Base-by-base conservation (phyloP, 1,284 basidiomycete species). In the Pseudozyma tsukubaensis region DNA sequence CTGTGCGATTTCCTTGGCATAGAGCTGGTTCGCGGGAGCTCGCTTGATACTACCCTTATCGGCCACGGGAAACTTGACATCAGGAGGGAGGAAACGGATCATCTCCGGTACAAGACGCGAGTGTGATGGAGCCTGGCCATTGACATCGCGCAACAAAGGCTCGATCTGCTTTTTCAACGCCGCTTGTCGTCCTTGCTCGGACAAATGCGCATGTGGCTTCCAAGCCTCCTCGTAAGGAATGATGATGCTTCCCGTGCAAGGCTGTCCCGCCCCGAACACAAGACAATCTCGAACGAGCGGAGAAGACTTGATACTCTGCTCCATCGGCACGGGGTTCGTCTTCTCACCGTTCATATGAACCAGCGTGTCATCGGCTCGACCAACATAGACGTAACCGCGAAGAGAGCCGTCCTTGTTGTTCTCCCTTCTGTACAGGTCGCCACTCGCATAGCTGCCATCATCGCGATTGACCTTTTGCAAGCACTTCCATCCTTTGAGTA, bases 321-420 rank as follows among this genome's bases (percentile, higher is more conserved):
- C 77, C 56, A 79, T 77, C 4, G 77, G 72, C 2, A 75, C 65
- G 0, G 77, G 76, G 49, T 77, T 76, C 34, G 76, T 76, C 67
- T 79, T 78, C 54, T 79, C 73, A 47, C 77, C 77, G n/a, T 66
- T 75, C 21, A 59, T 56, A 29, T 79, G 77, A 19, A 88, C 87
- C 3, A 89, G 85, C 0, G 89, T 89, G 69, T 90, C 90, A 72
- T 91, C 90, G 44, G 89, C 81, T 21, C 90, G 84, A 2, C 90
- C 90, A 43, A 89, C 85, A 59, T 89, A 89, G 69, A 88, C 88
- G 83, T 87, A 89, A 36, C 85, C 84, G 48, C 87, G 82, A 0
- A 86, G 82, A 35, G 85, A 83, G 9, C 82, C 78, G 4, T 86
- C 83, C 55, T 90, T 88, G 52, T 86, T 86, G 13, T 61, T 54